Evolutionary conservation across 768 basidiomycete species (phyloP), one percentile per base, ranked within the genome.

Genomic region (Hygrocybe coccinea): DNA sequence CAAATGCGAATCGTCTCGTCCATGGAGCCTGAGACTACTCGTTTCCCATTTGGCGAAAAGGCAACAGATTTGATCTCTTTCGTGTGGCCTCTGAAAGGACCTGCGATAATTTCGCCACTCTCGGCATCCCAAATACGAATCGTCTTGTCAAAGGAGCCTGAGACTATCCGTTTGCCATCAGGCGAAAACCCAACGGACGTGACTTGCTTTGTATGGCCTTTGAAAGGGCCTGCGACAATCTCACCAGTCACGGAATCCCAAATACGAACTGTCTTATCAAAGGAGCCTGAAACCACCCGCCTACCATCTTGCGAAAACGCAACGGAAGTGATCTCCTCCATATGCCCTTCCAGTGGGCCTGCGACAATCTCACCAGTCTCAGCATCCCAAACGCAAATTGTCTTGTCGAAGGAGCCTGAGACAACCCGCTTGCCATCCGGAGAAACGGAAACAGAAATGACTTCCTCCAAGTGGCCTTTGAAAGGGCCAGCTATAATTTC

Each of bases 11-110:
- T 50, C 2, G 57, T 62, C n/a, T 47, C 29, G 45, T 63, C 62
- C 11, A 24, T 25, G 5, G 64, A 65, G 11, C 63, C 63, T 1
- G 67, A 67, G 7, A 59, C 55, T 41, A 68, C 53, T 3, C 50
- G 57, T 24, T 58, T 56, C 1, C 67, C 67, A 56, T 68, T 61
- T 0, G 65, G 62, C 8, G 68, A 67, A 56, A 69, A 65, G 21
- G 59, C 56, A 25, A 71, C 63, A 21, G 61, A 62, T 5, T 48
- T 55, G 21, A 69, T 60, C 8, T 19, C 39, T 33, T 54, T 55
- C 2, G 55, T 35, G 36, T 67, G 65, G 15, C 64, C 66, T 52
- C 37, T 4, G 14, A 55, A 43, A n/a, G 56, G 52, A 9, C 7
- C 47, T 15, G 21, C 33, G 6, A 58, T 21, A 14, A 51, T 19